Conservation (phyloP, 306 rosid genomes). For the Geum urbanum region DNA sequence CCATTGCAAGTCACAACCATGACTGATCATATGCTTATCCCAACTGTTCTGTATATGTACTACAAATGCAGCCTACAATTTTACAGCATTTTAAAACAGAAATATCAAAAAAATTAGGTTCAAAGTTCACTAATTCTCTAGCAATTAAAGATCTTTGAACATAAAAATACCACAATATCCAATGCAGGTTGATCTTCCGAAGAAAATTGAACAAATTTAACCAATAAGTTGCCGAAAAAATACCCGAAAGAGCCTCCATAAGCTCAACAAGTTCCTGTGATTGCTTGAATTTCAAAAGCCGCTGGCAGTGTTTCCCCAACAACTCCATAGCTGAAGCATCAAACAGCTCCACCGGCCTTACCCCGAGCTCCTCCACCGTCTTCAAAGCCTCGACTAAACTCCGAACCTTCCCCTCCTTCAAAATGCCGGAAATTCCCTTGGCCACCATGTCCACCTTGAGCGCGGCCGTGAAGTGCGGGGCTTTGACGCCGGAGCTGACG, state of each 20-base stretch:
- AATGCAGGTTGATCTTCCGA: not conserved
- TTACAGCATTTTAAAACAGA: not conserved
- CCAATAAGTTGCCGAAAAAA: not conserved
- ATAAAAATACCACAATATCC: not conserved
- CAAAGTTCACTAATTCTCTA: not conserved
- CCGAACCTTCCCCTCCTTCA: conserved; percentile 42
- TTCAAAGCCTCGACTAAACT: conserved; percentile 38
- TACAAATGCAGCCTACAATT: not conserved
- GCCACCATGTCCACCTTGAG: conserved; percentile 44
- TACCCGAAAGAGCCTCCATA: conserved; percentile 80
- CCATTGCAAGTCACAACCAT: conserved; percentile 22
- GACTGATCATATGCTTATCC: not conserved
- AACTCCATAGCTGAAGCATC: conserved; percentile 39
- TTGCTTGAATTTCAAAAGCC: conserved; percentile 36
- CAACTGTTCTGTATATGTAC: too few relatives aligned
- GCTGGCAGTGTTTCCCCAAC: conserved; percentile 46
- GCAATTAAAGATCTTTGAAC: not conserved
- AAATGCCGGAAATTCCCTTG: conserved; percentile 38
- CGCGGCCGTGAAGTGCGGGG: conserved; percentile 36
- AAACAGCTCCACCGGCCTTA: conserved; percentile 43
- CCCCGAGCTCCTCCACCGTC: conserved; percentile 38
- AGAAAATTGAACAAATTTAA: not conserved
- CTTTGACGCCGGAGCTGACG: conserved; percentile 38
- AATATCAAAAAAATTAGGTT: not conserved
- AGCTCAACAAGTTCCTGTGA: conserved; percentile 66